These are phyloP conservation scores for Saccharomyces cerevisiae DNA, from an alignment of 805 yeast species.

Conservation along the genomic window DNA sequence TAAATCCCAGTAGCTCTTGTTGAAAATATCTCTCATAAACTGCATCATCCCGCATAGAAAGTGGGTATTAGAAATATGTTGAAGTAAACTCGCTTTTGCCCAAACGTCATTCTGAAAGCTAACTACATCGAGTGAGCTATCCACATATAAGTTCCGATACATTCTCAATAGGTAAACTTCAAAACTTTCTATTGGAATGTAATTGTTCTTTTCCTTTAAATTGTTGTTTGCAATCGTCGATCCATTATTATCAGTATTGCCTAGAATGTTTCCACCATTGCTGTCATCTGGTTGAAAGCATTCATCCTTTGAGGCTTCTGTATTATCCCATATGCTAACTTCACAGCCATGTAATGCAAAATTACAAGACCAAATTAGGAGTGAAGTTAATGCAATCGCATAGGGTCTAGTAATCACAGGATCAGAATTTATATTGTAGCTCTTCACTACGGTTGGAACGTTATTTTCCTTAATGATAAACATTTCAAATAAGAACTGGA, in stretches of 20 bases:
- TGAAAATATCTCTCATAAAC: constrained; percentile 35
- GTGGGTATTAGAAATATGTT: constrained; percentile 36
- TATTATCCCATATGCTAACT: constrained; percentile 24
- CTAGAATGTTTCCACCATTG: neutral
- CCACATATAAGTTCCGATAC: constrained; percentile 31
- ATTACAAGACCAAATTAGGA: constrained; percentile 45
- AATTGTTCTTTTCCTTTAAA: constrained; percentile 5
- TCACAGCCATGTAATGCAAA: constrained; percentile 44
- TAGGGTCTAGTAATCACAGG: constrained; percentile 36
- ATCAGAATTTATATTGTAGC: constrained; percentile 46
- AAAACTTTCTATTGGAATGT: constrained; percentile 40
- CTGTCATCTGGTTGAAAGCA: constrained; percentile 7
- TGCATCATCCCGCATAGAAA: constrained; percentile 49
- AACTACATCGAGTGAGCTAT: constrained; percentile 25
- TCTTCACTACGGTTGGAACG: constrained; percentile 32
- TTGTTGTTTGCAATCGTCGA: neutral
- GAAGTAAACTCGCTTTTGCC: constrained; percentile 35
- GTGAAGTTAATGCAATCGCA: constrained; percentile 26
- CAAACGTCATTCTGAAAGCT: constrained; percentile 37
- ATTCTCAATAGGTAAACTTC: constrained; percentile 43
- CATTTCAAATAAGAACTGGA: constrained; percentile 53
- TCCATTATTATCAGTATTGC: neutral
- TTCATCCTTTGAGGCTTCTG: constrained; percentile 5
- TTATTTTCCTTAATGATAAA: constrained; percentile 39
- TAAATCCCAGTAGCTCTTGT: constrained; percentile 44